phyloP scores from a whole-genome alignment of 2,329 filamentous ascomycete genomes.

The Epichloe brachyelytri region DNA sequence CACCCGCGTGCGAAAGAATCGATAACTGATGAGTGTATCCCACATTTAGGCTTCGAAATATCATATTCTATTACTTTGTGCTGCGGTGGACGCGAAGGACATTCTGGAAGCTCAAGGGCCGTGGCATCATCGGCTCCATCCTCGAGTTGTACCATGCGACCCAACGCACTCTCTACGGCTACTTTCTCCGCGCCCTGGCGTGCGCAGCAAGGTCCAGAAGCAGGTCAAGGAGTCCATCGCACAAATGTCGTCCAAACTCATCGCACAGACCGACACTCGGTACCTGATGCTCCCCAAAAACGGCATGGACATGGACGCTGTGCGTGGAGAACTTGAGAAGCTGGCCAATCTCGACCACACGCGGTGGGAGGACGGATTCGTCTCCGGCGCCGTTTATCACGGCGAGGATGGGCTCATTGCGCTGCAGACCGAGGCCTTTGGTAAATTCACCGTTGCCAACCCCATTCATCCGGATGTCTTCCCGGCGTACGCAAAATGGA shows the following conservation, averaged over 20 bases:
- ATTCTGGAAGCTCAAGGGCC: constrained; percentile 76
- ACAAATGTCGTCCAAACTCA: constrained; percentile 74
- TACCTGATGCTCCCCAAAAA: constrained; percentile 69
- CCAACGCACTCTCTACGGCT: constrained; percentile 64
- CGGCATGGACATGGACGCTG: constrained; percentile 67
- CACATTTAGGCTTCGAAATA: constrained; percentile 53
- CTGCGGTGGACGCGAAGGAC: constrained; percentile 69
- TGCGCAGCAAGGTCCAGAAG: constrained; percentile 72
- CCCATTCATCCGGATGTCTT: constrained; percentile 98
- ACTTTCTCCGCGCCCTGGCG: constrained; percentile 75
- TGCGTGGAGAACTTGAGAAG: constrained; percentile 66
- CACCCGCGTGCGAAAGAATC: neutral
- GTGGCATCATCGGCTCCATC: constrained; percentile 70
- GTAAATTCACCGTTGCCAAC: constrained; percentile 88
- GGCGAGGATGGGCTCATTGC: constrained; percentile 71
- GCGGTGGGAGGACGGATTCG: constrained; percentile 88
- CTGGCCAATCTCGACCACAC: constrained; percentile 85
- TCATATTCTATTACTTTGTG: constrained; percentile 81
- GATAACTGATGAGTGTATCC: neutral
- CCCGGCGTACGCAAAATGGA: constrained; percentile 97
- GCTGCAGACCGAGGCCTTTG: constrained; percentile 85
- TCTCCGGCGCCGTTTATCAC: constrained; percentile 93
- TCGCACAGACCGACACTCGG: constrained; percentile 58
- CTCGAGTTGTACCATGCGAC: constrained; percentile 59
- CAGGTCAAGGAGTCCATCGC: constrained; percentile 69